phyloP scores from a whole-genome alignment of 352 stramenopile genomes.

The Hyaloperonospora arabidopsidis region DNA sequence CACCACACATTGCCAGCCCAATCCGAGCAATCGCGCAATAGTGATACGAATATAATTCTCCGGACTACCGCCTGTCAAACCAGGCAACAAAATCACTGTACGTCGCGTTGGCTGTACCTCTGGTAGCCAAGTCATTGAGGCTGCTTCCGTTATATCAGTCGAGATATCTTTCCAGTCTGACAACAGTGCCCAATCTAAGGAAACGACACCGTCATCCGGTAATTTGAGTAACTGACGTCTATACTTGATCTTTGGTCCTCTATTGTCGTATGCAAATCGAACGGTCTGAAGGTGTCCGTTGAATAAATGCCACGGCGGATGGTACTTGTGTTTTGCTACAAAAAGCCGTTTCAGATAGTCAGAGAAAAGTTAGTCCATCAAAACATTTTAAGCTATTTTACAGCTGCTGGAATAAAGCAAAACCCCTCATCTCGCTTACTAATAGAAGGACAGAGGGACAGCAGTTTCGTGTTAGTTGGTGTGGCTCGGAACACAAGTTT shows the following conservation, averaged over 20 bases:
- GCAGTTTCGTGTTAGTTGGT: conserved; percentile 32
- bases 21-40: conserved; percentile 34
- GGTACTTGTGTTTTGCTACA: conserved; percentile 46
- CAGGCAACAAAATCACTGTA: conserved; percentile 56
- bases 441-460: conserved; percentile 36
- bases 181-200: conserved; percentile 61
- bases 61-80: conserved; percentile 53
- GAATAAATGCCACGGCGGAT: conserved; percentile 46
- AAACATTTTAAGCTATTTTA: neutral
- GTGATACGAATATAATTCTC: conserved; percentile 69
- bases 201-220: conserved; percentile 55
- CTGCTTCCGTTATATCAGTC: conserved; percentile 3
- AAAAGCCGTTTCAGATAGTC: conserved; percentile 1
- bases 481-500: conserved; percentile 36
- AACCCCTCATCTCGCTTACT: conserved; percentile 19
- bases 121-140: conserved; percentile 20
- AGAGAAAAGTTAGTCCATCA: neutral
- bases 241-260: conserved; percentile 39
- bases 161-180: conserved; percentile 6
- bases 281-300: conserved; percentile 63
- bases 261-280: conserved; percentile 32
- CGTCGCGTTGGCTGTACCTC: conserved; percentile 28
- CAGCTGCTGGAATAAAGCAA: neutral
- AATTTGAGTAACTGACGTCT: conserved; percentile 52
- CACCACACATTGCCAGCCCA: conserved; percentile 65